Evolutionary conservation across 768 basidiomycete species (phyloP).

Genomic region (Boletellus sp.): DNA sequence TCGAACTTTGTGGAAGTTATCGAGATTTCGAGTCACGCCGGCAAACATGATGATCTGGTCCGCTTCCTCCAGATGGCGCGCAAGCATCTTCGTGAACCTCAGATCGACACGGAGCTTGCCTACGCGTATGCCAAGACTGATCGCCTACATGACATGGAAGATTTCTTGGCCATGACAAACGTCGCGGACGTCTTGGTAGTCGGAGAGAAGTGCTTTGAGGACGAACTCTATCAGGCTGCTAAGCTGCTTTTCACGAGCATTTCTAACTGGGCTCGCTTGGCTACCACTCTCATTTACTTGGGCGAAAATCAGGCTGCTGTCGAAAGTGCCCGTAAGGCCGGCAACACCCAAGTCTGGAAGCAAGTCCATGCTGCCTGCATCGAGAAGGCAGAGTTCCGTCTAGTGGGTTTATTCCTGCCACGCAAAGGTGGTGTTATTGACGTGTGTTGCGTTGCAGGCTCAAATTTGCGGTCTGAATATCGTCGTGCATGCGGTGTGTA

Average conservation of each 20-base stretch:
- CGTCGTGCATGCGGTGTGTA: slow-evolving; percentile 76
- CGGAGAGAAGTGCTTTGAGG: slow-evolving; percentile 99
- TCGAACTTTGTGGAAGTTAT: slow-evolving; percentile 93
- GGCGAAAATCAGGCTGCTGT: slow-evolving; percentile 98
- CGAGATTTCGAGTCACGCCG: slow-evolving; percentile 92
- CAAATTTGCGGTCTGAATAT: slow-evolving; percentile 99
- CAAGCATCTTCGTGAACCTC: slow-evolving; percentile 93
- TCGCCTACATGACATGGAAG: slow-evolving; percentile 98
- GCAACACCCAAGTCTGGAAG: slow-evolving; percentile 99
- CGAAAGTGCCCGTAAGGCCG: slow-evolving; percentile 98
- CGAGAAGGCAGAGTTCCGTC: slow-evolving; percentile 93
- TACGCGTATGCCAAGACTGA: slow-evolving; percentile 99
- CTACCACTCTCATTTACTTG: slow-evolving; percentile 96
- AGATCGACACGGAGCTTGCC: slow-evolving; percentile 96
- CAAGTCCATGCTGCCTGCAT: slow-evolving; percentile 98
- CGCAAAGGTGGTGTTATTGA: slow-evolving; percentile 4
- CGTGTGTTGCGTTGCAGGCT: slow-evolving; percentile 44
- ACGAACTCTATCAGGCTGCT: slow-evolving; percentile 94
- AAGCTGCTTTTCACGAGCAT: slow-evolving; percentile 95
- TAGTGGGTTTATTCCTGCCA: slow-evolving; percentile 44
- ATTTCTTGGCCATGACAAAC: slow-evolving; percentile 97
- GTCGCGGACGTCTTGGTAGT: slow-evolving; percentile 96
- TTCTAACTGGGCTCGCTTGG: slow-evolving; percentile 97
- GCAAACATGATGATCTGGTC: slow-evolving; percentile 90
- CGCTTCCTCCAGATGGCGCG: slow-evolving; percentile 98